Percentiles rank a stretch among this genome's conserved stretches.
These are phyloP conservation scores for Onygenales sp. DNA, from an alignment of 2,329 filamentous ascomycete genomes.

Conservation along the genomic window DNA sequence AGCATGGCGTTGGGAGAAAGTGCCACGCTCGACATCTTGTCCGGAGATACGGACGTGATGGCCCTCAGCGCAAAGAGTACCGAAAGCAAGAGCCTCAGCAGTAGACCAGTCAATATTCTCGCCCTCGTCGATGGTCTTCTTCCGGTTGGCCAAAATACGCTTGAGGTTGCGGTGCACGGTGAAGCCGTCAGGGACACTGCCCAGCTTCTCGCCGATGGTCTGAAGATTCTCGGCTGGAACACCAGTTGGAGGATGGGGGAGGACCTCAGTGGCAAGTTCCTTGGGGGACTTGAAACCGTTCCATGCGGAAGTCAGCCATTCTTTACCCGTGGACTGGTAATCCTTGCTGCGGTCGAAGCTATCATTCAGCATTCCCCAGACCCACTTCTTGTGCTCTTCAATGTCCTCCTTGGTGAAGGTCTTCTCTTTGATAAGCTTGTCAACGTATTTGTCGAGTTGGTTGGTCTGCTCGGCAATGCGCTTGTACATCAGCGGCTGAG, in stretches of 20 bases:
- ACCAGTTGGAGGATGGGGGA: slow-evolving; percentile 82
- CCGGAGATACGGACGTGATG: slow-evolving; percentile 96
- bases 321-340: slow-evolving; percentile 90
- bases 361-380: slow-evolving; percentile 97
- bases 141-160: slow-evolving; percentile 81
- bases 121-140: slow-evolving; percentile 86
- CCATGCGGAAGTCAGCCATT: slow-evolving; percentile 98
- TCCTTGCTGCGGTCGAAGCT: slow-evolving; percentile 97
- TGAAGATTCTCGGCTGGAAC: slow-evolving; percentile 64
- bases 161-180: slow-evolving; percentile 89
- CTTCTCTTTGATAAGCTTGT: slow-evolving; percentile 77
- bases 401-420: slow-evolving; percentile 97
- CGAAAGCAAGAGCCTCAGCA: slow-evolving; percentile 90
- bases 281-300: slow-evolving; percentile 99
- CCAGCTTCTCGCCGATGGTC: slow-evolving; percentile 74
- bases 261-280: slow-evolving; percentile 85
- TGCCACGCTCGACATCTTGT: slow-evolving; percentile 98
- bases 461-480: slow-evolving; percentile 76
- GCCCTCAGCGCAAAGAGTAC: slow-evolving; percentile 79
- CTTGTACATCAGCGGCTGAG: slow-evolving; percentile 99
- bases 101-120: slow-evolving; percentile 97
- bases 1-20: slow-evolving; percentile 94
- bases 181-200: slow-evolving; percentile 73
- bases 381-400: slow-evolving; percentile 99
- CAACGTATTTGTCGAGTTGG: slow-evolving; percentile 82